A percentile compares a stretch with the other conserved stretches of the same genome.
phyloP scores from a whole-genome alignment of 805 yeast species.

The Yamadazyma tumulicola region DNA sequence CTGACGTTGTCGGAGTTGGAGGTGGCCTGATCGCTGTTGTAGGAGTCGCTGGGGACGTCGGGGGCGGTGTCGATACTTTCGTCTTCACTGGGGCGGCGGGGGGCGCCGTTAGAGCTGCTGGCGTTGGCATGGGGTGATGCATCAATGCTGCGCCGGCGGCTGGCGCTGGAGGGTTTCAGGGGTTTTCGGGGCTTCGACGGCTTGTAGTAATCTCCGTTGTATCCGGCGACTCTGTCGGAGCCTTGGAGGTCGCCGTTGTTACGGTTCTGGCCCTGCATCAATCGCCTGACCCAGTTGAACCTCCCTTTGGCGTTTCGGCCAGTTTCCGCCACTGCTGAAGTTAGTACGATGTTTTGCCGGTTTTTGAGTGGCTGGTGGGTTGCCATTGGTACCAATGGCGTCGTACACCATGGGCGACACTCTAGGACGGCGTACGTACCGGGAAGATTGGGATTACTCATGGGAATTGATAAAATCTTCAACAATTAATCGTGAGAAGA shows the following conservation, averaged over 20 bases:
- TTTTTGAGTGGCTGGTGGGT: no score
- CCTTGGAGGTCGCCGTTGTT: neutral
- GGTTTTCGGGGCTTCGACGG: neutral
- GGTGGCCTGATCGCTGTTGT: constrained; percentile 18
- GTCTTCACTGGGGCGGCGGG: neutral
- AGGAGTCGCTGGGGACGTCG: constrained; percentile 5
- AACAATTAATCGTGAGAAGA: no score
- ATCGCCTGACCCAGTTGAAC: constrained; percentile 15
- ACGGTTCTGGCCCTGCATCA: constrained; percentile 13
- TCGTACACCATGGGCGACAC: no score
- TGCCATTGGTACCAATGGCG: no score
- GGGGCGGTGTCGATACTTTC: constrained; percentile 6
- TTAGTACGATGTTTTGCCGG: no score
- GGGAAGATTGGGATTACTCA: no score
- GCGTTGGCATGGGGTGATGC: no score
- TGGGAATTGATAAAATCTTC: no score
- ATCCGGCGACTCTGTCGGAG: neutral
- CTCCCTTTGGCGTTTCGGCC: constrained; percentile 13
- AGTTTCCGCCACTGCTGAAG: no score
- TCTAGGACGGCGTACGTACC: no score
- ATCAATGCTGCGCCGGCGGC: no score
- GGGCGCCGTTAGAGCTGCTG: neutral
- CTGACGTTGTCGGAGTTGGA: constrained; percentile 38
- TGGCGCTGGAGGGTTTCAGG: constrained; percentile 3
- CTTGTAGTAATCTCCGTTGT: constrained; percentile 5